These are phyloP conservation scores for Dioszegia hungarica DNA, from an alignment of 768 basidiomycete species.

Conservation along the genomic window DNA sequence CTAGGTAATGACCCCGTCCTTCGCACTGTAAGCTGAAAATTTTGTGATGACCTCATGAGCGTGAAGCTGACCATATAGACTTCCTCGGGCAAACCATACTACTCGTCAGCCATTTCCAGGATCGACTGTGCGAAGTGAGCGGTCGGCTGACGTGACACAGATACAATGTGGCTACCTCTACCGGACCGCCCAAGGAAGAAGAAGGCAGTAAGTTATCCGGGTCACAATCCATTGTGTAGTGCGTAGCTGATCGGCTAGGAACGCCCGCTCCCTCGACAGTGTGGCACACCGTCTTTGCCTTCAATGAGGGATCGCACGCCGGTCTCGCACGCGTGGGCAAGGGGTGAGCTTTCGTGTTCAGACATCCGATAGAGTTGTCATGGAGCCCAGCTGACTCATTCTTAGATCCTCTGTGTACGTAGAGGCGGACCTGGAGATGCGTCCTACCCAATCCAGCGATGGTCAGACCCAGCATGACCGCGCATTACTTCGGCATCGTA, in stretches of 20 bases:
- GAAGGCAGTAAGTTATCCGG: conserved; percentile 10
- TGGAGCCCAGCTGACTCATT: background rate
- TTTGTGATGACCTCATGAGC: background rate
- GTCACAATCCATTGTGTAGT: background rate
- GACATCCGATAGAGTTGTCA: too few relatives aligned
- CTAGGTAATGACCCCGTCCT: conserved; percentile 30
- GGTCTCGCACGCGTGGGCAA: conserved; percentile 19
- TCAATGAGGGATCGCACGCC: conserved; percentile 26
- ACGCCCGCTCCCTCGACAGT: conserved; percentile 12
- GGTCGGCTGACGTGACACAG: too few relatives aligned
- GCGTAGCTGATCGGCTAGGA: background rate
- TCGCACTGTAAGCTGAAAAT: conserved; percentile 14
- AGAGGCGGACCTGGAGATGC: conserved; percentile 37
- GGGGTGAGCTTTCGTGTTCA: conserved; percentile 30
- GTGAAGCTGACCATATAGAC: conserved; percentile 10
- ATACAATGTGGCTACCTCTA: conserved; percentile 31
- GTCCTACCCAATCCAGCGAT: conserved; percentile 7
- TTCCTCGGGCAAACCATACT: conserved; percentile 29
- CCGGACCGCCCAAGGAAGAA: conserved; percentile 6
- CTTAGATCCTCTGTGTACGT: conserved; percentile 31
- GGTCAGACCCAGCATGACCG: conserved; percentile 15
- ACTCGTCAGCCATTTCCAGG: conserved; percentile 23
- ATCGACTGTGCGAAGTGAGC: too few relatives aligned
- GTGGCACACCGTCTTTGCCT: conserved; percentile 38
- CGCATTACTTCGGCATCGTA: conserved; percentile 30